Evolutionary conservation across 441 rosid genomes (phyloP), one percentile per base, ranked within the genome.

Genomic region (Capsella rubella): DNA sequence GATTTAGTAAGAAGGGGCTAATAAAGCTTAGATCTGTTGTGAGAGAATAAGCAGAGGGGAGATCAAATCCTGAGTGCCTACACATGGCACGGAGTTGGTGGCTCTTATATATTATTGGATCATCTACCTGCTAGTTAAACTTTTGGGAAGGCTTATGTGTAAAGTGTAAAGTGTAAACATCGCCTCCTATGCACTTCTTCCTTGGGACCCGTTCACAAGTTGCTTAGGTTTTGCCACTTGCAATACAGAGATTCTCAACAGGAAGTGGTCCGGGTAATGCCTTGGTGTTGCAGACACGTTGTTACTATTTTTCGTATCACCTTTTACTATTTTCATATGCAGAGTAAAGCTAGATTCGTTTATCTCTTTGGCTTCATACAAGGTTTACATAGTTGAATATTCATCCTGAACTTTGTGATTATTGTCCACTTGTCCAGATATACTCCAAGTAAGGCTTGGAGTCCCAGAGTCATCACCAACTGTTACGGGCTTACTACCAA

Each of bases 1-100:
- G 40, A 81, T 10, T 84, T 82, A 54, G 79, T 89, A 15, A 83
- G 85, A 29, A 79, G 79, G 79, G 89, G 72, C 71, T 90, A 67
- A 86, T 8, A 92, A 90, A 72, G 87, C 89, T 2, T 87, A 79
- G 51, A 29, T 72, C 84, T 53, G 78, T 67, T n/a, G 43, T 37
- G 45, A 61, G 58, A 45, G 79, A 74, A 50, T 67, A 66, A 74
- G 11, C 58, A 74, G 67, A 58, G 67, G 63, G 46, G 8, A 40
- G 10, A 42, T 53, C 53, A 31, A 62, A 69, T 80, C 87, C n/a
- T 72, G 76, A 18, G 60, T 69, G 61, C 79, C 2, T 71, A 82
- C 75, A 55, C 67, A 52, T 76, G 75, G 64, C 43, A 15, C 27
- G 25, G 5, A 27, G 37, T 5, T 52, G 4, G 6, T 58, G 46